phyloP scores from a whole-genome alignment of 1,139 yeast genomes.

The Sugiyamaella grinbergsii region DNA sequence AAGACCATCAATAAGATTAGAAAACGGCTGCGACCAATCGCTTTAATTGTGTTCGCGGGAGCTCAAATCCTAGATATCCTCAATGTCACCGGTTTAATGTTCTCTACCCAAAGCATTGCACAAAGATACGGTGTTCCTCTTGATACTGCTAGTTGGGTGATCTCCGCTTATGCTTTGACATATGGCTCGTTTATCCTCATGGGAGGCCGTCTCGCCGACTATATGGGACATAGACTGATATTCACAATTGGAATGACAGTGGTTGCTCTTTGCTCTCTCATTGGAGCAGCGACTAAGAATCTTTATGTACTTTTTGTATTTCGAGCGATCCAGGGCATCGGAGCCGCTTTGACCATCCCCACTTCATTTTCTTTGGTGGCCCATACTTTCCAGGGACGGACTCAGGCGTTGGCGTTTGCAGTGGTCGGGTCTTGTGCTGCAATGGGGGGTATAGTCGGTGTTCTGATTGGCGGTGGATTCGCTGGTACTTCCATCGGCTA shows the following conservation, averaged over 20 bases:
- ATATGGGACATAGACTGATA: slow-evolving; percentile 42
- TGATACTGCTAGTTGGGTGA: slow-evolving; percentile 43
- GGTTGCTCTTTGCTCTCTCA: slow-evolving; percentile 38
- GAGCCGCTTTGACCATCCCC: slow-evolving; percentile 44
- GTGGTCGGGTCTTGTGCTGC: slow-evolving; percentile 37
- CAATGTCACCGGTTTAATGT: slow-evolving; percentile 40
- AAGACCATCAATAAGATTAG: slow-evolving; percentile 14
- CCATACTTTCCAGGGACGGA: slow-evolving; percentile 39
- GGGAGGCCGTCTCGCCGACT: slow-evolving; percentile 45
- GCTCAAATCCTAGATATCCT: slow-evolving; percentile 34
- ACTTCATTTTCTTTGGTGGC: slow-evolving; percentile 41
- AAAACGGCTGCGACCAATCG: slow-evolving; percentile 11
- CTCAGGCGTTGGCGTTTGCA: slow-evolving; percentile 37
- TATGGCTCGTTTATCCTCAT: slow-evolving; percentile 45
- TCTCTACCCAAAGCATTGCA: slow-evolving; percentile 35
- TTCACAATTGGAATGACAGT: slow-evolving; percentile 32
- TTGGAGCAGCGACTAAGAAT: slow-evolving; percentile 41
- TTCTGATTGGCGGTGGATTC: slow-evolving; percentile 45
- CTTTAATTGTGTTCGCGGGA: slow-evolving; percentile 27
- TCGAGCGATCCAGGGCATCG: slow-evolving; percentile 46
- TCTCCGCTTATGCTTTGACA: slow-evolving; percentile 46
- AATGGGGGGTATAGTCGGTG: slow-evolving; percentile 40
- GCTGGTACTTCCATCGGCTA: slow-evolving; percentile 40
- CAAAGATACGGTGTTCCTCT: slow-evolving; percentile 34
- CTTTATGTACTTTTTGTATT: slow-evolving; percentile 39